Percentiles rank a stretch among this genome's conserved stretches.
Conservation (phyloP, 1,284 basidiomycete genomes). For the Microbotryum scabiosae region DNA sequence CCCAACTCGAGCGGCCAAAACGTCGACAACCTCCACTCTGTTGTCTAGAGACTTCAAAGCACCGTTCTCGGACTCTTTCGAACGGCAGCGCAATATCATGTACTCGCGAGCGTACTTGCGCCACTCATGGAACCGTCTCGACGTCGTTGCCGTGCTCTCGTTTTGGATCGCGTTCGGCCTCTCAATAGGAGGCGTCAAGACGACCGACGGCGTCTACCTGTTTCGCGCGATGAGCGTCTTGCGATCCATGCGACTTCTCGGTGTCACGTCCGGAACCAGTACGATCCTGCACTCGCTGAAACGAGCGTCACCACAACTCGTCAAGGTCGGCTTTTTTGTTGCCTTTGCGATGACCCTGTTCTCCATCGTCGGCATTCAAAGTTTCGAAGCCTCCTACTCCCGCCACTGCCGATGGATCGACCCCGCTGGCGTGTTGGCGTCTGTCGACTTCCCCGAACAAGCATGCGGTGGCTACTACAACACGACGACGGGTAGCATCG, state of each 20-base stretch:
- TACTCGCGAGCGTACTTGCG: constrained; percentile 60
- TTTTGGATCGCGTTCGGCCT: constrained; percentile 77
- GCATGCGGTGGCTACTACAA: constrained; percentile 73
- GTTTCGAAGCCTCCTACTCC: constrained; percentile 73
- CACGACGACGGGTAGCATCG: constrained; percentile 51
- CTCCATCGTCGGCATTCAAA: constrained; percentile 77
- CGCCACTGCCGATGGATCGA: constrained; percentile 47
- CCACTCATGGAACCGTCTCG: constrained; percentile 89
- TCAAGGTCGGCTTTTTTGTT: constrained; percentile 83
- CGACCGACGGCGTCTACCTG: constrained; percentile 56
- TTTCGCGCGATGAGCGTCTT: constrained; percentile 87
- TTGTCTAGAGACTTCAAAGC: constrained; percentile 32
- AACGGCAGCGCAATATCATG: constrained; percentile 38
- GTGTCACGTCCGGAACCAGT: constrained; percentile 85
- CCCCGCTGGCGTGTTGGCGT: constrained; percentile 33
- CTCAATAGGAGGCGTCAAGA: constrained; percentile 58
- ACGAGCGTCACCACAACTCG: constrained; percentile 74
- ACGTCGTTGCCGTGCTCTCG: constrained; percentile 69
- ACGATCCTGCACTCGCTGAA: constrained; percentile 93
- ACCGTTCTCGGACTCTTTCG: constrained; percentile 47
- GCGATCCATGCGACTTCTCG: constrained; percentile 70
- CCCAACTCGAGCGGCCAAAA: constrained; percentile 8
- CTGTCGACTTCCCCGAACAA: constrained; percentile 44
- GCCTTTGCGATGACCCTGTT: constrained; percentile 83
- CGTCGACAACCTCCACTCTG: constrained; percentile 25